Evolutionary conservation across 2,329 filamentous ascomycete species (phyloP), one percentile per base, ranked within the genome.

Genomic region (Ophiostoma piceae): DNA sequence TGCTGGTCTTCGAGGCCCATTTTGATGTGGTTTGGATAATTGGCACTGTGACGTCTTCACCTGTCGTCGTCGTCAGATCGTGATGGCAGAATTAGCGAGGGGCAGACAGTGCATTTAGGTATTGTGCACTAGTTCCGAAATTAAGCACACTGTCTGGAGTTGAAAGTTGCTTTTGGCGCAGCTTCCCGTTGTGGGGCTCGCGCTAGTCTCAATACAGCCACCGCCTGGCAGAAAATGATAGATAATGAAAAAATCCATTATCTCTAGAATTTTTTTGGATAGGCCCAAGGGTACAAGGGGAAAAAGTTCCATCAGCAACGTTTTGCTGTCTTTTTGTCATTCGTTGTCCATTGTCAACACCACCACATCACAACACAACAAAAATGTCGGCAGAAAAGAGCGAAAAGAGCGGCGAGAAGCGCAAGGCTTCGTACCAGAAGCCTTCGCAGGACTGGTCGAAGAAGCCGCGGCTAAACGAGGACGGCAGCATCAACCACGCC

Each of bases 1-100:
- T 89, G 82, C 80, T 99, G 95, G 72, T 99, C 95, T 84, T 98
- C 94, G 78, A 82, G 85, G 67, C 87, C 87, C 88, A 90, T 89
- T 8, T 72, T 82, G 51, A 19, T 14, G 29, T 43, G 41, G 22
- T 2, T 26, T 64, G n/a, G 26, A 6, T 41, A 14, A 22, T 7
- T 22, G 3, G n/a, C 47, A 29, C 26, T 29, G 26, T 16, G 14
- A 54, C 19, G 47, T 54, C 47, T 54, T 22, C 47, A 26, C n/a
- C n/a, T 8, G n/a, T 26, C n/a, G 47, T 62, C 57, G 57, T 62
- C 57, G 57, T 14, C 57, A 57, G 26, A 16, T 62, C 11, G 57
- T 62, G 57, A 62, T 16, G 26, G 66, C 68, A 67, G 69, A 47
- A 68, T 35, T 41, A 32, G 69, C 51, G 68, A 41, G 68, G 43